These are phyloP conservation scores for Aspergillus diversus DNA, from an alignment of 495 filamentous ascomycete genomes.

Conservation along the genomic window DNA sequence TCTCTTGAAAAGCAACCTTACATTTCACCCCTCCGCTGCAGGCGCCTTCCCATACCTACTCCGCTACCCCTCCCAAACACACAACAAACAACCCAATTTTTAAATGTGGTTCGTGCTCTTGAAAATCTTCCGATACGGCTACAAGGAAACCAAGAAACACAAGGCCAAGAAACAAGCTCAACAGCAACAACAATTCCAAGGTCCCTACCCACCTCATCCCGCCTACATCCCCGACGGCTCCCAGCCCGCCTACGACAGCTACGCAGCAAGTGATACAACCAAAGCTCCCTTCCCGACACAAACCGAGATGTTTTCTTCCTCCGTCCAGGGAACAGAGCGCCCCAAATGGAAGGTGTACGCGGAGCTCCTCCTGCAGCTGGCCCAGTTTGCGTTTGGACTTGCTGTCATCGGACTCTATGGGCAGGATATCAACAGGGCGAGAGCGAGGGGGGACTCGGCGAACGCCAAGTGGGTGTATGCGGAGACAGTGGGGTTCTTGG, in stretches of 20 bases:
- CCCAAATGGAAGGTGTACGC: constrained; percentile 20
- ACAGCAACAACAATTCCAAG: constrained; percentile 24
- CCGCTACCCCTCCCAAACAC: neutral
- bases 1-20: neutral
- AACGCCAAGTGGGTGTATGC: constrained; percentile 81
- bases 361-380: constrained; percentile 61
- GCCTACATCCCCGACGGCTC: constrained; percentile 14
- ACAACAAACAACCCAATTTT: constrained; percentile 14
- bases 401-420: constrained; percentile 81
- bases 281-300: constrained; percentile 13
- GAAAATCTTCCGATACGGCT: constrained; percentile 36
- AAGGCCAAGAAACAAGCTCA: constrained; percentile 32
- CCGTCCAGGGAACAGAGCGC: constrained; percentile 6
- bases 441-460: constrained; percentile 48
- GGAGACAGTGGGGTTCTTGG: constrained; percentile 62
- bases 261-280: constrained; percentile 25
- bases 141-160: constrained; percentile 37
- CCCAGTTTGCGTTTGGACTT: constrained; percentile 74
- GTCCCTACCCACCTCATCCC: constrained; percentile 23
- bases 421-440: constrained; percentile 63
- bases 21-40: no score
- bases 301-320: constrained; percentile 11
- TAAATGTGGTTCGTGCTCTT: constrained; percentile 38
- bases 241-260: constrained; percentile 15
- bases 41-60: neutral